These are phyloP conservation scores for Candida sp. DNA, from an alignment of 1,139 yeast species.

Conservation along the genomic window DNA sequence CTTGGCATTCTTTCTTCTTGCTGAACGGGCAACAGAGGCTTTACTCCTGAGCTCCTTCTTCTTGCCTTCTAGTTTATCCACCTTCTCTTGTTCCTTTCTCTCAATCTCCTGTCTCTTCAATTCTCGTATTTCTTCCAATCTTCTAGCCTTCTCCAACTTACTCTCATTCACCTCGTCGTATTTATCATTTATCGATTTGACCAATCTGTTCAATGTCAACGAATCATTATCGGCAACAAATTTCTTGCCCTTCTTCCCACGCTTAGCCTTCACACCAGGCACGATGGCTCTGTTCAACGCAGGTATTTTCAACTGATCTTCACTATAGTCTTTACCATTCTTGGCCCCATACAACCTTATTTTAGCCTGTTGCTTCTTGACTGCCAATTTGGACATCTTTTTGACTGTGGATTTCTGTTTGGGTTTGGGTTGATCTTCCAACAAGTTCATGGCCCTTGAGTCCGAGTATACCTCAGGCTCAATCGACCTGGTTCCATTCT, in stretches of 20 bases:
- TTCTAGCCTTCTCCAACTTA: constrained; percentile 85
- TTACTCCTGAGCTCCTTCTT: constrained; percentile 77
- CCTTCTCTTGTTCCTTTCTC: constrained; percentile 74
- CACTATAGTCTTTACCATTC: constrained; percentile 69
- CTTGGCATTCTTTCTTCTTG: constrained; percentile 73
- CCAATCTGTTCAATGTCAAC: constrained; percentile 66
- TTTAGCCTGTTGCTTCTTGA: constrained; percentile 69
- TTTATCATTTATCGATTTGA: constrained; percentile 81
- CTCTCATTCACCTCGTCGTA: constrained; percentile 86
- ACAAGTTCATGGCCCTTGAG: constrained; percentile 65
- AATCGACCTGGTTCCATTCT: constrained; percentile 58
- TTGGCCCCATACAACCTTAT: constrained; percentile 73
- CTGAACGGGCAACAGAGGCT: constrained; percentile 68
- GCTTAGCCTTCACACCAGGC: constrained; percentile 79
- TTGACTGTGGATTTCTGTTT: constrained; percentile 62
- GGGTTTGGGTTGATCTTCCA: constrained; percentile 63
- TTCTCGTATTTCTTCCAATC: constrained; percentile 90
- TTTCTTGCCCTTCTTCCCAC: constrained; percentile 93
- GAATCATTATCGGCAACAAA: constrained; percentile 79
- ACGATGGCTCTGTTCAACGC: constrained; percentile 78
- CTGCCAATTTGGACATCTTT: constrained; percentile 53
- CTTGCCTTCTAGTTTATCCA: constrained; percentile 72
- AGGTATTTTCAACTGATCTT: constrained; percentile 81
- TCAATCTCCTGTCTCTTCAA: constrained; percentile 87
- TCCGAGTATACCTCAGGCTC: constrained; percentile 72